These are phyloP conservation scores for Penicillium glabrum DNA, from an alignment of 2,329 filamentous ascomycete species.

Conservation along the genomic window DNA sequence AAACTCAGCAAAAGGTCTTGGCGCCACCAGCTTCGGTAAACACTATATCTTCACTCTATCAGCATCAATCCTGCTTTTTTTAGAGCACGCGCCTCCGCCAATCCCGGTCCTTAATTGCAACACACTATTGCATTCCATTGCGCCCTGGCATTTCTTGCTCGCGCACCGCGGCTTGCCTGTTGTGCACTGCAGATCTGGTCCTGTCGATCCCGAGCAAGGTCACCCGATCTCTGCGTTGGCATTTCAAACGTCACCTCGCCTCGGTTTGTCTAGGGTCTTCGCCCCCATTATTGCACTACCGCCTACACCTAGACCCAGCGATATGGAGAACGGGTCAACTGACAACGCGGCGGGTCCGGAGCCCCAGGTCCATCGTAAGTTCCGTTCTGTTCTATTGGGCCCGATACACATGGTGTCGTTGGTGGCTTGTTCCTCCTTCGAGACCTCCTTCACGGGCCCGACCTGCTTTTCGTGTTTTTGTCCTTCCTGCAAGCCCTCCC, in stretches of 20 bases:
- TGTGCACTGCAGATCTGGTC: conserved; percentile 21
- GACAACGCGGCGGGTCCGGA: conserved; percentile 19
- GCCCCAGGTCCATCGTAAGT: conserved; percentile 21
- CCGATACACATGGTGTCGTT: conserved; percentile 2
- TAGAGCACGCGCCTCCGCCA: neutral
- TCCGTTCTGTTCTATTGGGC: conserved; percentile 1
- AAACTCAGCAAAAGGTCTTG: conserved; percentile 8
- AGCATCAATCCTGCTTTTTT: neutral
- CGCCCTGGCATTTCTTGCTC: conserved; percentile 7
- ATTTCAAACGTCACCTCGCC: conserved; percentile 21
- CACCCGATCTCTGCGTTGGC: conserved; percentile 40
- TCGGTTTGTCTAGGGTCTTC: neutral
- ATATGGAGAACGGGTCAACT: conserved; percentile 22
- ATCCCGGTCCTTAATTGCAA: neutral
- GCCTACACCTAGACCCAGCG: conserved; percentile 8
- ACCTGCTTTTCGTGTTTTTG: neutral
- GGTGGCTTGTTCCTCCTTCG: neutral
- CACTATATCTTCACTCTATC: conserved; percentile 2
- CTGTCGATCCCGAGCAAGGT: conserved; percentile 31
- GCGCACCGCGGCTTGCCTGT: conserved; percentile 13
- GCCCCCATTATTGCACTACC: neutral
- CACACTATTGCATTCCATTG: neutral
- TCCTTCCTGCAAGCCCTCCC: neutral
- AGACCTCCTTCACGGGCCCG: neutral
- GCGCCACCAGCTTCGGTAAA: conserved; percentile 4